A percentile compares a stretch with the other conserved stretches of the same genome.
Conservation (phyloP, 2,329 filamentous ascomycete genomes). For the Ceratocystis cubensis region DNA sequence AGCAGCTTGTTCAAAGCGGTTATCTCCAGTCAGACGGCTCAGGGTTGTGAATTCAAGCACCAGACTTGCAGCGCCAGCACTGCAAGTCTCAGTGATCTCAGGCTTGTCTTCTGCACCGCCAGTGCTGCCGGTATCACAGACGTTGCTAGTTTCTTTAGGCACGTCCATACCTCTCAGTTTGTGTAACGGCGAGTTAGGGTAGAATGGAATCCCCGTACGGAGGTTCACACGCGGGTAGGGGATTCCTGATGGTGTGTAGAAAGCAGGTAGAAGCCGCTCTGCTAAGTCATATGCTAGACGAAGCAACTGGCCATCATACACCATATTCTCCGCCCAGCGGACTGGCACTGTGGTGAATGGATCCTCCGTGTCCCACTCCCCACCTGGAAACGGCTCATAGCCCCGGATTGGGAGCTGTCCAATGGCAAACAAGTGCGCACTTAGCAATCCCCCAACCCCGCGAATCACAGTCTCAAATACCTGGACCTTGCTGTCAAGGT, state of each 20-base stretch:
- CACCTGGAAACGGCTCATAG: slow-evolving; percentile 45
- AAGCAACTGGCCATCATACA: slow-evolving; percentile 80
- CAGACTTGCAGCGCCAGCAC: slow-evolving; percentile 87
- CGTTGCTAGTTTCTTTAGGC: slow-evolving; percentile 4
- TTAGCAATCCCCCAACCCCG: slow-evolving; percentile 78
- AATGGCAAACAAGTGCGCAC: slow-evolving; percentile 83
- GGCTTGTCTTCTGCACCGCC: not conserved
- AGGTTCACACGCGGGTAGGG: slow-evolving; percentile 93
- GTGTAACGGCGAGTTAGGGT: slow-evolving; percentile 71
- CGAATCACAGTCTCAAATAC: slow-evolving; percentile 97
- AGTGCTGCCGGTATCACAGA: not conserved
- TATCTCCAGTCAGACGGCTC: slow-evolving; percentile 74
- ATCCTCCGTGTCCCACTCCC: slow-evolving; percentile 27
- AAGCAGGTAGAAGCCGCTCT: slow-evolving; percentile 74
- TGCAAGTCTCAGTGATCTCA: slow-evolving; percentile 93
- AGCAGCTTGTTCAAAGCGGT: slow-evolving; percentile 75
- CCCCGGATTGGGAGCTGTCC: slow-evolving; percentile 78
- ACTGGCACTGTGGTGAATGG: slow-evolving; percentile 44
- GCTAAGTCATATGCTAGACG: slow-evolving; percentile 80
- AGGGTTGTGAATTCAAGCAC: slow-evolving; percentile 87
- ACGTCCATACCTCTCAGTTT: slow-evolving; percentile 30
- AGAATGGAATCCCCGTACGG: slow-evolving; percentile 81
- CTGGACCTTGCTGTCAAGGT: slow-evolving; percentile 95
- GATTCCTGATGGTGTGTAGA: slow-evolving; percentile 79
- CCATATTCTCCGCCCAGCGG: slow-evolving; percentile 61